Evolutionary conservation across 306 rosid genomes (phyloP), one percentile per base, ranked within the genome.

Genomic region (Myrica gale): DNA sequence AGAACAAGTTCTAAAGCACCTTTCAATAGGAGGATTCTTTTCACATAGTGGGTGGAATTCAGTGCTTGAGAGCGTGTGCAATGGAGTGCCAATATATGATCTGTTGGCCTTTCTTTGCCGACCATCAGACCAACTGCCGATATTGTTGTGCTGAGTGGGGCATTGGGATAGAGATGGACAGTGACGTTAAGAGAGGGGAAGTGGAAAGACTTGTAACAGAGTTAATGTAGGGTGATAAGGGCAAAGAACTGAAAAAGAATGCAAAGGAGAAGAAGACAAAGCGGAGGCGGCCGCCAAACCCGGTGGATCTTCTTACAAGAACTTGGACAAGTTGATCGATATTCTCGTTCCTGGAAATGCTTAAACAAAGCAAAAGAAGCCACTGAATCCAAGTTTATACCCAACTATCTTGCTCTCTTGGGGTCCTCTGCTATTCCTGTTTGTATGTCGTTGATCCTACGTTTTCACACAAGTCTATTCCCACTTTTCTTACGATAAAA

Each of bases 21-120:
- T 72, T 4, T 69, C 89, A 23, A 45, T 83, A 6, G 88, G 85
- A 42, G 88, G 89, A 42, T 85, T 88, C 70, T 8, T 85, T 37
- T 81, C 89, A 83, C 89, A 83, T 39, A 69, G 86, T 47, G 89
- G 89, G 20, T 85, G 86, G 89, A 85, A 80, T 44, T 86, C 89
- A 9, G 81, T 86, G 3, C 10, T 85, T 4, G 91, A 88, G 26
- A 47, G 85, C 86, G 47, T 71, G 80, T 26, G 75, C 44, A 39
- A 23, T 23, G 89, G 83, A 0, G 82, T 88, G 45, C 82, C 89
- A 5, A 10, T n/a, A n/a, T n/a, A n/a, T 85, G 56, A 74, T 85
- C 0, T 75, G 80, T 5, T 81, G 88, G 66, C 89, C 88, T 5
- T 79, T 83, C 70, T 85, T 85, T 73, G 74, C 71, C 21, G 91